phyloP scores from a whole-genome alignment of 208 protist species.

The Trypanosoma scelopori region DNA sequence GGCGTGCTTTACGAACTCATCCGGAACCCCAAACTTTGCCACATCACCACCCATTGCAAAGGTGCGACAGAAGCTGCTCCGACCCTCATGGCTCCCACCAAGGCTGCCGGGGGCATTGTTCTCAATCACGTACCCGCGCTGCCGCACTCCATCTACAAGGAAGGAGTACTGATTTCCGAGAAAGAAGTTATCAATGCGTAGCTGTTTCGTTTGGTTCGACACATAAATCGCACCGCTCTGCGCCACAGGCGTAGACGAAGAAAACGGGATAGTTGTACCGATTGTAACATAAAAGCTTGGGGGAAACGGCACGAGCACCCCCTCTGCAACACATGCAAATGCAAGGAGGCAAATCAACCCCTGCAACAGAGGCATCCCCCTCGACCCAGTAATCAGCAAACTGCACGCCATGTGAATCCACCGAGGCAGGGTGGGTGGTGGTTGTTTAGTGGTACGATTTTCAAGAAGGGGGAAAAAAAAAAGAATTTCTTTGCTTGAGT shows the following conservation, averaged over 20 bases:
- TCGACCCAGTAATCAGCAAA: not conserved
- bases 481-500: no score
- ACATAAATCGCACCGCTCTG: conserved; percentile 36
- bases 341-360: not conserved
- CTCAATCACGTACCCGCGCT: conserved; percentile 27
- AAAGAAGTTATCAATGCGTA: conserved; percentile 42
- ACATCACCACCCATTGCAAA: conserved; percentile 28
- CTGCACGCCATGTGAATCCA: no score
- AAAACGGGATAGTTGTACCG: conserved; percentile 37
- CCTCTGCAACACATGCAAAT: not conserved
- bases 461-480: no score
- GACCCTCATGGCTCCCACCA: conserved; percentile 6
- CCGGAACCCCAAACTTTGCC: conserved; percentile 43
- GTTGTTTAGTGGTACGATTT: no score
- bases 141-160: conserved; percentile 14
- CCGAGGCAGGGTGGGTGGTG: no score
- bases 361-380: not conserved
- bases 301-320: conserved; percentile 26
- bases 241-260: conserved; percentile 20
- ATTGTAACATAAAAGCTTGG: conserved; percentile 37
- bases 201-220: conserved; percentile 15
- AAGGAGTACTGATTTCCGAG: conserved; percentile 34
- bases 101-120: conserved; percentile 4
- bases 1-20: conserved; percentile 26
- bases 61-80: conserved; percentile 18